phyloP scores from a whole-genome alignment of 371 early-diverging fungal genomes.

The Mucor circinelloides region DNA sequence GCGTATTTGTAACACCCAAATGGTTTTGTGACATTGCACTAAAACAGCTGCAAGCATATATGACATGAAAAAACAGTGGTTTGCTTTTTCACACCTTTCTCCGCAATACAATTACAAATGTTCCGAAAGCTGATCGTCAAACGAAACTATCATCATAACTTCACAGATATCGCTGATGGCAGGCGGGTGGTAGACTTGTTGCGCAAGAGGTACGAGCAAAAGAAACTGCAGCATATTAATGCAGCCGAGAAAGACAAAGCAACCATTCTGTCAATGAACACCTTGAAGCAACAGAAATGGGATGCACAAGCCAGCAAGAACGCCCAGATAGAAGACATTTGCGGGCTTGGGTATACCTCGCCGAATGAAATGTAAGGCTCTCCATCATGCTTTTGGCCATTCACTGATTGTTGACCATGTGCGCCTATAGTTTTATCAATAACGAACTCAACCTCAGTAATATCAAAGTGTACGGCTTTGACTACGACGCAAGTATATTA shows the following conservation, averaged over 20 bases:
- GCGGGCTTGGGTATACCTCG: conserved; percentile 19
- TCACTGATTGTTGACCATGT: background rate
- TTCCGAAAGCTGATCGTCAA: conserved; percentile 6
- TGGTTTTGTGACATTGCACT: background rate
- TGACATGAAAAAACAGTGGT: no score
- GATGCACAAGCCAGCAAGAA: background rate
- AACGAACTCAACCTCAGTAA: conserved; percentile 48
- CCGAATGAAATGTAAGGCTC: conserved; percentile 18
- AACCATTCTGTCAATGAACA: conserved; percentile 25
- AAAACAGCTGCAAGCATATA: background rate
- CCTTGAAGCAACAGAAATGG: background rate
- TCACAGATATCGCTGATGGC: background rate
- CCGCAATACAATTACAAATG: background rate
- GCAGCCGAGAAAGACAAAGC: conserved; percentile 29
- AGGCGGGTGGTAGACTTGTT: conserved; percentile 13
- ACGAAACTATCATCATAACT: conserved; percentile 1
- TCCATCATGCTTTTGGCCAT: background rate
- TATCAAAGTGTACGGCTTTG: conserved; percentile 54
- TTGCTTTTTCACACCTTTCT: background rate
- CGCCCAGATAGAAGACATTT: background rate
- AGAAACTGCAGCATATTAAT: conserved; percentile 27
- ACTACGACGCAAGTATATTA: conserved; percentile 45
- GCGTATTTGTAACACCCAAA: background rate
- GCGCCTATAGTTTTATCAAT: conserved; percentile 42
- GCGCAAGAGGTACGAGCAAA: conserved; percentile 21